Percentiles rank a stretch among this genome's conserved stretches.
Conservation (phyloP, 2,329 filamentous ascomycete genomes). For the Keithomyces neogunnii region DNA sequence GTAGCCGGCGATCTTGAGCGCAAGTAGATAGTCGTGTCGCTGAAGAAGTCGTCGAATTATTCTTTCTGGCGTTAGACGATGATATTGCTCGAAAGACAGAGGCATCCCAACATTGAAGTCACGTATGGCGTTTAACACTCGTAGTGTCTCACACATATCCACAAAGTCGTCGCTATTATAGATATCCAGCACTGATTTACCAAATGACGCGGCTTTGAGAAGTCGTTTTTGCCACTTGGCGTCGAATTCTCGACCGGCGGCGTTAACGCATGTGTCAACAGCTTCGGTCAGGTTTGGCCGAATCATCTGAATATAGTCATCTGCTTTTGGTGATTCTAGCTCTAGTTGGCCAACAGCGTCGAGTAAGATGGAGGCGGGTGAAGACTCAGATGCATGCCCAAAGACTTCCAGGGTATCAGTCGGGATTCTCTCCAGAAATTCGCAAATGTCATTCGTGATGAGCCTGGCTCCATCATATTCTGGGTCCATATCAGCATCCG, state of each 20-base stretch:
- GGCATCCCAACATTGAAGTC: conserved; percentile 88
- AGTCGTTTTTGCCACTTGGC: conserved; percentile 90
- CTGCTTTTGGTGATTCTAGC: conserved; percentile 89
- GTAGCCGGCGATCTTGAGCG: conserved; percentile 80
- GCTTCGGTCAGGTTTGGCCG: conserved; percentile 80
- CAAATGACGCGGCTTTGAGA: conserved; percentile 93
- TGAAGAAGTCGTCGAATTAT: conserved; percentile 82
- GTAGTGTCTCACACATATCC: conserved; percentile 90
- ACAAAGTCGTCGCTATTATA: conserved; percentile 99
- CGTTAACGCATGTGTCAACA: conserved; percentile 87
- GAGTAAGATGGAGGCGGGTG: conserved; percentile 82
- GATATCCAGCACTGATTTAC: conserved; percentile 92
- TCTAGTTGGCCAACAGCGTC: conserved; percentile 90
- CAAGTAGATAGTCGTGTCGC: conserved; percentile 83
- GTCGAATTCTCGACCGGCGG: conserved; percentile 86
- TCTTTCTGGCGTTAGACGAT: conserved; percentile 79
- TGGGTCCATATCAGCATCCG: conserved; percentile 16
- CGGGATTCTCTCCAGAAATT: conserved; percentile 92
- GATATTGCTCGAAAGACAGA: conserved; percentile 87
- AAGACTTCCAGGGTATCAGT: conserved; percentile 84
- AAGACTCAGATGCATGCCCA: conserved; percentile 77
- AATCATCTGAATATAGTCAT: conserved; percentile 95
- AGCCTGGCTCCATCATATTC: conserved; percentile 80
- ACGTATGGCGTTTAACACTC: conserved; percentile 85
- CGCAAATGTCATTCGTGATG: conserved; percentile 88